These are phyloP conservation scores for Daldinia sp. DNA, from an alignment of 2,329 filamentous ascomycete species.

Conservation along the genomic window DNA sequence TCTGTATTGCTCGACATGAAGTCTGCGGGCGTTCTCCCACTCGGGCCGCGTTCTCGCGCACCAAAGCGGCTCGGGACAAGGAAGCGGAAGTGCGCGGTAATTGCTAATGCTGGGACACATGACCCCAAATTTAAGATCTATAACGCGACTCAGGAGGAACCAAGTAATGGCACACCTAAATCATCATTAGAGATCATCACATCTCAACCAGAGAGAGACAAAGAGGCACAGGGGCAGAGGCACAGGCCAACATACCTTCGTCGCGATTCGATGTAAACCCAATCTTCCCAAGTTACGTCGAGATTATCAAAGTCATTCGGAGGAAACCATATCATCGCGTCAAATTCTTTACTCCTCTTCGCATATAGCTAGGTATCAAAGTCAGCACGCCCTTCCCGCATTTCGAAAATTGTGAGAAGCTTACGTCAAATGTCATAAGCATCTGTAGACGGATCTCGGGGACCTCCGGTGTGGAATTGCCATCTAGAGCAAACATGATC, in stretches of 20 bases:
- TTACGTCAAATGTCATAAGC: conserved; percentile 32
- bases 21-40: conserved; percentile 33
- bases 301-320: conserved; percentile 29
- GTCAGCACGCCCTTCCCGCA: background rate
- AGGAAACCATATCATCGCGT: conserved; percentile 28
- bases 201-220: background rate
- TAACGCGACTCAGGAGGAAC: conserved; percentile 40
- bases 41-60: conserved; percentile 32
- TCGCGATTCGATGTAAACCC: conserved; percentile 39
- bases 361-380: conserved; percentile 28
- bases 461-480: background rate
- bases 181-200: background rate
- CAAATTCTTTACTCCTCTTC: conserved; percentile 18
- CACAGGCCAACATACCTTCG: conserved; percentile 34
- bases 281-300: conserved; percentile 39
- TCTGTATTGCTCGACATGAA: conserved; percentile 3
- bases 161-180: conserved; percentile 37
- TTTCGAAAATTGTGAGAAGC: background rate
- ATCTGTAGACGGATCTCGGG: conserved; percentile 31
- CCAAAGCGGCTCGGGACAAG: conserved; percentile 37
- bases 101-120: conserved; percentile 33
- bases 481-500: conserved; percentile 32
- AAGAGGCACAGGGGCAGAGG: background rate
- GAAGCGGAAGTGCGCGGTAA: conserved; percentile 38
- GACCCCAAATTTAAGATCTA: conserved; percentile 35